Conservation (phyloP, 805 yeast genomes). For the Wickerhamiella parazyma region DNA sequence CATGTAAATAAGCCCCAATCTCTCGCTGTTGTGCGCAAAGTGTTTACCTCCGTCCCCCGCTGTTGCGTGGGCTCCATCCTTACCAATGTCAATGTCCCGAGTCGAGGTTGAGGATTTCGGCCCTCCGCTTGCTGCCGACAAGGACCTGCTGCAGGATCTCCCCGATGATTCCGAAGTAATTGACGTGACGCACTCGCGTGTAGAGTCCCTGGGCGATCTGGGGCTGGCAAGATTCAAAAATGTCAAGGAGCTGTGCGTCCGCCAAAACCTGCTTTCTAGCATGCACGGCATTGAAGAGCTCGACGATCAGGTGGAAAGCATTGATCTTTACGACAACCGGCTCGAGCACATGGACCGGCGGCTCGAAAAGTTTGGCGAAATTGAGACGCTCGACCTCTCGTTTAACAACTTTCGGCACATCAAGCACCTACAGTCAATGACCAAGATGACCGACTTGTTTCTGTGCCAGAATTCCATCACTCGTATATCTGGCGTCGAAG, state of each 20-base stretch:
- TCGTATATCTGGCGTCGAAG: constrained; percentile 53
- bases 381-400: constrained; percentile 57
- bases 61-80: background rate
- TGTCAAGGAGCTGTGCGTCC: constrained; percentile 50
- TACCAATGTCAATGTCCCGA: background rate
- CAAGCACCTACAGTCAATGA: constrained; percentile 56
- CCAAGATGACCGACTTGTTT: constrained; percentile 51
- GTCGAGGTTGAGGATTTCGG: background rate
- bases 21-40: too few species aligned
- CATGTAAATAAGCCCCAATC: background rate
- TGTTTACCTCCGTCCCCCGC: too few species aligned
- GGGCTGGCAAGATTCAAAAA: constrained; percentile 35
- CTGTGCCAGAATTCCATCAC: constrained; percentile 80
- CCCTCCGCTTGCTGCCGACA: constrained; percentile 35
- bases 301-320: constrained; percentile 47
- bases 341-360: constrained; percentile 65
- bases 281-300: constrained; percentile 54
- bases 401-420: constrained; percentile 82
- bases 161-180: constrained; percentile 37
- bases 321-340: constrained; percentile 86
- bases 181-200: constrained; percentile 46
- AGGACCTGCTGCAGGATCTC: constrained; percentile 37
- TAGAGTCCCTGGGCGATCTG: constrained; percentile 36
- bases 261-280: constrained; percentile 74
- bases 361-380: constrained; percentile 38